A percentile compares a stretch with the other conserved stretches of the same genome.
Conservation (phyloP, 2,329 filamentous ascomycete genomes). For the Clonostachys rosea region DNA sequence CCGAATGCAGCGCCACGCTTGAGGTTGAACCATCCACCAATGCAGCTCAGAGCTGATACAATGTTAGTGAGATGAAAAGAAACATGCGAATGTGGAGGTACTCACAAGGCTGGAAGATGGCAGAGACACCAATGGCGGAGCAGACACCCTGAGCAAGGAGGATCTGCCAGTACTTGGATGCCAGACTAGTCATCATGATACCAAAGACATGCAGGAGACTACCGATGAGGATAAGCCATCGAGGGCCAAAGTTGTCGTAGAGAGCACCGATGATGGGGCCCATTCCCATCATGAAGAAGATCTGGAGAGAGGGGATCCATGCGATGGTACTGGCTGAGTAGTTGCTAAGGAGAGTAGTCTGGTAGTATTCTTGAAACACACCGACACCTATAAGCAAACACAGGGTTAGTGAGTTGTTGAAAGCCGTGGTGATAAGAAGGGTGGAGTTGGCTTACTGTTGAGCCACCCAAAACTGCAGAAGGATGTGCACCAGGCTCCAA, state of each 20-base stretch:
- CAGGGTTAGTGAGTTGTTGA: neutral
- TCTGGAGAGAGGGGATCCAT: slow-evolving; percentile 57
- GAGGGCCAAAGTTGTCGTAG: slow-evolving; percentile 60
- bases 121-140: slow-evolving; percentile 25
- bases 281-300: slow-evolving; percentile 47
- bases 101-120: slow-evolving; percentile 25
- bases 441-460: slow-evolving; percentile 10
- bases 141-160: slow-evolving; percentile 30
- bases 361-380: slow-evolving; percentile 55
- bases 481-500: slow-evolving; percentile 31
- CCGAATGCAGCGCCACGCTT: slow-evolving; percentile 52
- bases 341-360: slow-evolving; percentile 35
- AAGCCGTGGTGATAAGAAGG: neutral
- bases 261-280: slow-evolving; percentile 56
- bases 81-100: slow-evolving; percentile 10
- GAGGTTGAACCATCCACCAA: slow-evolving; percentile 24
- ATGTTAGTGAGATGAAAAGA: neutral
- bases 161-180: slow-evolving; percentile 32
- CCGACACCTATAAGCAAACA: slow-evolving; percentile 23
- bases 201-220: slow-evolving; percentile 54
- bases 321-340: slow-evolving; percentile 51
- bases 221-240: slow-evolving; percentile 45
- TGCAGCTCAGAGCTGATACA: slow-evolving; percentile 1
- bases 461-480: slow-evolving; percentile 35
- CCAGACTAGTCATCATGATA: slow-evolving; percentile 57